phyloP scores from a whole-genome alignment of 371 early-diverging fungal genomes.

The Mucor piriformis region DNA sequence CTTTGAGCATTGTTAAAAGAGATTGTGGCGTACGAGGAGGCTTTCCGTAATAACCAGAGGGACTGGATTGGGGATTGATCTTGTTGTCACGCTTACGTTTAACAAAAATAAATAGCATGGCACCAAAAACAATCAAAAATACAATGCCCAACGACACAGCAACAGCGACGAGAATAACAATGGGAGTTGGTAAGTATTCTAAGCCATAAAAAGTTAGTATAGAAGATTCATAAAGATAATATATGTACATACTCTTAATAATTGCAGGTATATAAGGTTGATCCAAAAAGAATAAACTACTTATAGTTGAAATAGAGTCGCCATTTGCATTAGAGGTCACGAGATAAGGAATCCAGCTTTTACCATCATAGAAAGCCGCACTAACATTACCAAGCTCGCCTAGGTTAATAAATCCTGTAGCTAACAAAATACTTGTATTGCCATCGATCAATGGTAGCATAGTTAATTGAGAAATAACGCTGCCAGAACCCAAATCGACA shows the following conservation, averaged over 20 bases:
- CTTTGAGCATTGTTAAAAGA: slow-evolving; percentile 35
- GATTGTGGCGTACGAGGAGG: slow-evolving; percentile 48
- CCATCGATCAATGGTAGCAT: slow-evolving; percentile 16
- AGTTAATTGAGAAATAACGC: slow-evolving; percentile 31
- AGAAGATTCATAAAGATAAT: too few species aligned
- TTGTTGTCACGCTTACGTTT: slow-evolving; percentile 40
- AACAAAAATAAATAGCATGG: slow-evolving; percentile 45
- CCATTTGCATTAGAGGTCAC: slow-evolving; percentile 55
- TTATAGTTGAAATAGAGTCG: slow-evolving; percentile 21
- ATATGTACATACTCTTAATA: neutral
- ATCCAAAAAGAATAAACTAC: slow-evolving; percentile 53
- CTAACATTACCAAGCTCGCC: slow-evolving; percentile 53
- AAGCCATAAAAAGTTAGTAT: too few species aligned
- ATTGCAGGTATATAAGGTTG: slow-evolving; percentile 6
- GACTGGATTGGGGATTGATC: slow-evolving; percentile 33
- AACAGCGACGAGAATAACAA: slow-evolving; percentile 71
- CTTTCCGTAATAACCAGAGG: slow-evolving; percentile 46
- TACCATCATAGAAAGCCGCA: slow-evolving; percentile 68
- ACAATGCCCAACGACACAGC: slow-evolving; percentile 72
- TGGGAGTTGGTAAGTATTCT: slow-evolving; percentile 54
- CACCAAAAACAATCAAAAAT: slow-evolving; percentile 65
- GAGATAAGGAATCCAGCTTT: slow-evolving; percentile 67
- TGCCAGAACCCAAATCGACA: slow-evolving; percentile 36
- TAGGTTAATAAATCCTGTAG: slow-evolving; percentile 56
- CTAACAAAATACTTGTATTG: slow-evolving; percentile 20